phyloP scores from a whole-genome alignment of 2,329 filamentous ascomycete genomes.

The Decorospora gaudefroyi region DNA sequence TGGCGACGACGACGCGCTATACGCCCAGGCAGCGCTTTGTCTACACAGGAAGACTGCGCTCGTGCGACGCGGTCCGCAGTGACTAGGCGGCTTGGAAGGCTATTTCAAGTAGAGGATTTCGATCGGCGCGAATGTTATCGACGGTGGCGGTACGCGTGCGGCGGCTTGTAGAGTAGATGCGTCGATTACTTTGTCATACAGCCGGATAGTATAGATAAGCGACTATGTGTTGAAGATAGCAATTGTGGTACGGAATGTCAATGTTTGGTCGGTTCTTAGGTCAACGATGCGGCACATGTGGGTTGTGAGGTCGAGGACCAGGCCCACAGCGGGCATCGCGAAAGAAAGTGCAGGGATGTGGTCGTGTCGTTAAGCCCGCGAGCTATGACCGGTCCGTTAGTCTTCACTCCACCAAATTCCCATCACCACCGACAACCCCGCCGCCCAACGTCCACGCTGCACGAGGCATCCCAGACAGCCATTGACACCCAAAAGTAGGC shows the following conservation, averaged over 20 bases:
- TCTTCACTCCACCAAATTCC: slow-evolving; percentile 32
- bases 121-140: slow-evolving; percentile 11
- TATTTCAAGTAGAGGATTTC: slow-evolving; percentile 2
- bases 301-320: slow-evolving; percentile 11
- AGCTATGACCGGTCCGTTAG: slow-evolving; percentile 9
- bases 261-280: background rate
- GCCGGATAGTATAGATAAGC: too few relatives aligned
- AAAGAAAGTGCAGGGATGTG: slow-evolving; percentile 20
- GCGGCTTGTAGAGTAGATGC: background rate
- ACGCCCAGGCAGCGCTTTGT: slow-evolving; percentile 19
- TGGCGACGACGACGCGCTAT: slow-evolving; percentile 25
- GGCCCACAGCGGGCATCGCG: slow-evolving; percentile 15
- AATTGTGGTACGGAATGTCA: background rate
- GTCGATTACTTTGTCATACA: background rate
- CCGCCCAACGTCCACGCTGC: slow-evolving; percentile 15
- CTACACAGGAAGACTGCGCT: background rate
- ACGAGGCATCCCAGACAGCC: slow-evolving; percentile 32
- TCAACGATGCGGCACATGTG: slow-evolving; percentile 8
- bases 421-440: slow-evolving; percentile 31
- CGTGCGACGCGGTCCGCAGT: slow-evolving; percentile 2
- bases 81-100: background rate
- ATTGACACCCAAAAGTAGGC: slow-evolving; percentile 26
- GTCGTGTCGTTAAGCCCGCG: slow-evolving; percentile 9
- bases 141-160: slow-evolving; percentile 13
- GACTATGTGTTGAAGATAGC: slow-evolving; percentile 1